Base-by-base conservation (phyloP, 2,329 filamentous ascomycete genomes). In the Apiospora sp. region DNA sequence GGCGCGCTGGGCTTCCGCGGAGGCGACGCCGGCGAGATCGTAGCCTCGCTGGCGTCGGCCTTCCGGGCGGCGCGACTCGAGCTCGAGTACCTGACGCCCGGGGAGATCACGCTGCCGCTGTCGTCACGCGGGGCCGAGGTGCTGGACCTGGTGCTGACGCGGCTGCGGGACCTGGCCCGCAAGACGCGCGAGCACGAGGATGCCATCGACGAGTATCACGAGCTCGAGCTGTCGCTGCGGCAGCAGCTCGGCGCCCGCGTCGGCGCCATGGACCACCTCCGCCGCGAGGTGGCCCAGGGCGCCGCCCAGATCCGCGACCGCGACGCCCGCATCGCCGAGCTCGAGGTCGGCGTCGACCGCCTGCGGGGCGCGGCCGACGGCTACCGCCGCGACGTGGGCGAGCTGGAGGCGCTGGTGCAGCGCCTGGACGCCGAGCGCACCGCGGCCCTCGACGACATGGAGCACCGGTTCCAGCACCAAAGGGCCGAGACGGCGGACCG, bases 11-110 rank as follows among this genome's bases (percentile, higher is more conserved):
- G 89, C 7, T 91, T 91, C 75, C 78, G 82, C 0, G 86, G 87
- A 0, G 74, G 75, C 8, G 86, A 89, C 73, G 84, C 86, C 0
- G 71, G 80, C n/a, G 85, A 86, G n/a, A 85, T 88, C 72, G 77
- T 91, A 10, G 74, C 82, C 1, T 83, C 86, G 0, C 83, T 92
- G 16, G 79, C 84, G 0, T 74, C 82, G 1, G 84, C 86, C 1
- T 88, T 92, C 80, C 87, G 89, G 27, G 80, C 86, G 1, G 90
- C 89, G 1, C 86, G 90, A 1, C 81, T 91, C 0, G 89, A 92
- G 75, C 85, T 92, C 2, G 90, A 92, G 78, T 91, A 91, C 76
- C 84, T 91, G 27, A 88, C 86, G 0, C 90, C 90, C 0, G 90
- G 89, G 7, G 90, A 92, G 77, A 82, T 87, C n/a, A 77, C 84